A percentile compares a stretch with the other conserved stretches of the same genome.
Evolutionary conservation across 805 yeast species (phyloP).

Genomic region (Starmera caribaea): DNA sequence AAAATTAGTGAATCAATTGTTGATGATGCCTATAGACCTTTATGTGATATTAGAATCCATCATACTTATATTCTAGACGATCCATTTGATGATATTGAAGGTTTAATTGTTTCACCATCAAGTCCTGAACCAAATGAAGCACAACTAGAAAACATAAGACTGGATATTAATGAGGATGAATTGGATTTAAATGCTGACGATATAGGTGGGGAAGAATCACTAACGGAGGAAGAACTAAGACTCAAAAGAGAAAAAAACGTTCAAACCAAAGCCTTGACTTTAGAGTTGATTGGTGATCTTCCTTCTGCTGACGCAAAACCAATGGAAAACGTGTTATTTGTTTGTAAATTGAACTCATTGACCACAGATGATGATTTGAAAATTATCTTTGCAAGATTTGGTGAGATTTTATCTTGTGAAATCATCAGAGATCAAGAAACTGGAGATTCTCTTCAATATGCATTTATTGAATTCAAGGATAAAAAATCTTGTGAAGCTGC

Average conservation of each 20-base stretch:
- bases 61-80: constrained; percentile 42
- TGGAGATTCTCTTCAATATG: constrained; percentile 47
- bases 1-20: constrained; percentile 28
- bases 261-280: constrained; percentile 45
- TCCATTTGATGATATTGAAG: constrained; percentile 35
- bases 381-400: constrained; percentile 53
- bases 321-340: constrained; percentile 49
- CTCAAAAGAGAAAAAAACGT: constrained; percentile 25
- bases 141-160: constrained; percentile 24
- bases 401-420: constrained; percentile 40
- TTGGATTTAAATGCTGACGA: constrained; percentile 14
- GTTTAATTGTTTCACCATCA: constrained; percentile 12
- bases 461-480: constrained; percentile 47
- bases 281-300: constrained; percentile 56
- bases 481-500: constrained; percentile 50
- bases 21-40: constrained; percentile 32
- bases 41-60: constrained; percentile 41
- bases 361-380: constrained; percentile 49
- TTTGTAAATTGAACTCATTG: constrained; percentile 54
- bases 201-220: constrained; percentile 14
- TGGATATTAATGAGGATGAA: constrained; percentile 8
- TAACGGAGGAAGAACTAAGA: constrained; percentile 17
- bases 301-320: constrained; percentile 51
- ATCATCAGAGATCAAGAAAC: constrained; percentile 38
- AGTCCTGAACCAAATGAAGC: constrained; percentile 28